These are phyloP conservation scores for Cordyceps cateniannulata DNA, from an alignment of 2,329 filamentous ascomycete species.

Conservation along the genomic window DNA sequence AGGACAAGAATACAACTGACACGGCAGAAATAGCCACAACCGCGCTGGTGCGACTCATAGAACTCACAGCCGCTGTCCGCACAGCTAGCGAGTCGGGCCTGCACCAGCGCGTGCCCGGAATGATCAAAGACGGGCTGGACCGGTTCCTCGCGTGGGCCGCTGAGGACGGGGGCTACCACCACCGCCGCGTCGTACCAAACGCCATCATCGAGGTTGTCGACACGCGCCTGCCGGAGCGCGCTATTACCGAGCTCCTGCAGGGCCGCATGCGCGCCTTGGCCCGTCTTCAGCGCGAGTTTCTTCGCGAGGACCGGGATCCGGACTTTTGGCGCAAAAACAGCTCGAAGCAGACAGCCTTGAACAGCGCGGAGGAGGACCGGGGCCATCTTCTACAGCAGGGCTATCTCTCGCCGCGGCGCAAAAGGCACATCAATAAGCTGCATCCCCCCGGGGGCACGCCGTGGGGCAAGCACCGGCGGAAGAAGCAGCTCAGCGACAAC, in stretches of 20 bases:
- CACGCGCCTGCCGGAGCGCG: slow-evolving; percentile 20
- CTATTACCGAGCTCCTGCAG: slow-evolving; percentile 30
- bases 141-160: slow-evolving; percentile 34
- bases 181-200: slow-evolving; percentile 32
- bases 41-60: slow-evolving; percentile 32
- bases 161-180: slow-evolving; percentile 32
- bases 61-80: slow-evolving; percentile 31
- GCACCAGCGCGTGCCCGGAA: slow-evolving; percentile 23
- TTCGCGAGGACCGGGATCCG: slow-evolving; percentile 22
- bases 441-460: neutral
- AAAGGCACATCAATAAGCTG: neutral
- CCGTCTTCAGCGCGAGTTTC: slow-evolving; percentile 29
- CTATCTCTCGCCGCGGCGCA: slow-evolving; percentile 8
- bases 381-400: slow-evolving; percentile 1
- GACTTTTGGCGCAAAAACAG: slow-evolving; percentile 24
- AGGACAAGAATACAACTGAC: neutral
- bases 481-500: neutral
- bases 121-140: slow-evolving; percentile 30
- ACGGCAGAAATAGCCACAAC: slow-evolving; percentile 29
- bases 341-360: neutral
- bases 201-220: slow-evolving; percentile 32
- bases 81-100: slow-evolving; percentile 29
- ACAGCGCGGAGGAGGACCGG: neutral
- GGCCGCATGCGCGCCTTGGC: slow-evolving; percentile 29
- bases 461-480: neutral